Base-by-base conservation (phyloP, 1,284 basidiomycete genomes). In the Rhizoctonia solani region DNA sequence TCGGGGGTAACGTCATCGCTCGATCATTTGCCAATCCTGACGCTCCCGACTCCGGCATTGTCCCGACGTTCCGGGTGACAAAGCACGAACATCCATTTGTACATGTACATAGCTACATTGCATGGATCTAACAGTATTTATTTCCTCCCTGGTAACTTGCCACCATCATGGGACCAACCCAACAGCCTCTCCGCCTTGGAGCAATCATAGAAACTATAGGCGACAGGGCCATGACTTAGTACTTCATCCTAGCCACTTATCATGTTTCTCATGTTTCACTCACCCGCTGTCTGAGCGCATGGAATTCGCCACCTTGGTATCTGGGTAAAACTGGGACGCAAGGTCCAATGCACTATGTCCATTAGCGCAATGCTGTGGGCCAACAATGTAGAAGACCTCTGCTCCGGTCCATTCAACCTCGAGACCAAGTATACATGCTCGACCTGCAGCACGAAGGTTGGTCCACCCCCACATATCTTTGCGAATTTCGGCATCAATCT, bases 381-480 rank as follows among this genome's bases (percentile, higher is more conserved):
- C 73, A 27, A 75, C 73, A 42, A 78, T 75, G 69, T 75, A 76
- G 72, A 79, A 77, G 19, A 73, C 74, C 69, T 79, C 77, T 68
- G 76, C 74, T 0, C 77, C 76, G 8, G 56, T 58, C 72, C 73
- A 74, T 16, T 72, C 70, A 19, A 72, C 68, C 11, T 74, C 74
- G 30, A 79, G 47, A n/a, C 72, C 75, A 9, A 76, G 71, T 1
- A 77, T 56, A 58, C 75, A 76, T 21, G 77, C 76, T 13, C 73
- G 56, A n/a, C 76, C 75, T 4, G 71, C 72, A 4, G 74, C 70
- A 8, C 72, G 71, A 46, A 70, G 69, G 5, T 73, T 71, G 1
- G 72, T 72, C 75, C 76, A 79, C 4, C 71, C 71, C 71, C 75
- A 79, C 27, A 77, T 71, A 46, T 77, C 76, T n/a, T 63, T 63